Percentiles rank a stretch among this genome's conserved stretches.
Conservation (phyloP, 2,329 filamentous ascomycete species). For the Fusarium newnesense region DNA sequence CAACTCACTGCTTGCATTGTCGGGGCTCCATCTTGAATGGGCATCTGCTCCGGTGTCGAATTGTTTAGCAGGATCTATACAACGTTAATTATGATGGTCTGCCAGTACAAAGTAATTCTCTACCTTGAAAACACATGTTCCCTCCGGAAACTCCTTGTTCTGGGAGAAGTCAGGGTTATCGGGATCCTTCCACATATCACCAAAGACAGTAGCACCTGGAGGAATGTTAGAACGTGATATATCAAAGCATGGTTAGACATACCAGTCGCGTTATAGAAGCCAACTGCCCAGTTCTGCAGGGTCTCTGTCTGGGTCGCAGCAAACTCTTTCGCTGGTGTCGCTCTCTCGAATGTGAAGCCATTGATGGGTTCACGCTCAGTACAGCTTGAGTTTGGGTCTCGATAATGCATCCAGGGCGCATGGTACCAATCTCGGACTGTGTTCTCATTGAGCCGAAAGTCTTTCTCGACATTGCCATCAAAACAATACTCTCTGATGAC, state of each 20-base stretch:
- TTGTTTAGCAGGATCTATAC: neutral
- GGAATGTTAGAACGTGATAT: neutral
- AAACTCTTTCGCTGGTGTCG: neutral
- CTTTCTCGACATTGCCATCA: neutral
- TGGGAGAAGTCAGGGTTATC: neutral
- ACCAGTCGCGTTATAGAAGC: neutral
- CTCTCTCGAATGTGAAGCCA: neutral
- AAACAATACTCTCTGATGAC: neutral
- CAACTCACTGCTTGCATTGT: neutral
- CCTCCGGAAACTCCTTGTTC: neutral
- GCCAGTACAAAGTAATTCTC: fast-evolving
- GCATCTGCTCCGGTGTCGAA: neutral
- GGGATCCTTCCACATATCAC: neutral
- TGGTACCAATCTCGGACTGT: neutral
- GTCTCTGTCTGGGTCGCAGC: neutral
- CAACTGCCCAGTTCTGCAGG: neutral
- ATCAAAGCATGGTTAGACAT: fast-evolving
- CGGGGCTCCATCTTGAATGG: neutral
- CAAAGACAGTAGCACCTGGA: neutral
- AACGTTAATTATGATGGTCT: neutral
- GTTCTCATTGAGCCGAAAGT: neutral
- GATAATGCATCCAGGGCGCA: constrained; percentile 4
- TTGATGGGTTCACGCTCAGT: neutral
- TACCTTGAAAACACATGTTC: constrained; percentile 3
- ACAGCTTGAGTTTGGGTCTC: neutral